These are phyloP conservation scores for Cylindrodendrum hubeiense DNA, from an alignment of 2,329 filamentous ascomycete genomes.

Conservation along the genomic window DNA sequence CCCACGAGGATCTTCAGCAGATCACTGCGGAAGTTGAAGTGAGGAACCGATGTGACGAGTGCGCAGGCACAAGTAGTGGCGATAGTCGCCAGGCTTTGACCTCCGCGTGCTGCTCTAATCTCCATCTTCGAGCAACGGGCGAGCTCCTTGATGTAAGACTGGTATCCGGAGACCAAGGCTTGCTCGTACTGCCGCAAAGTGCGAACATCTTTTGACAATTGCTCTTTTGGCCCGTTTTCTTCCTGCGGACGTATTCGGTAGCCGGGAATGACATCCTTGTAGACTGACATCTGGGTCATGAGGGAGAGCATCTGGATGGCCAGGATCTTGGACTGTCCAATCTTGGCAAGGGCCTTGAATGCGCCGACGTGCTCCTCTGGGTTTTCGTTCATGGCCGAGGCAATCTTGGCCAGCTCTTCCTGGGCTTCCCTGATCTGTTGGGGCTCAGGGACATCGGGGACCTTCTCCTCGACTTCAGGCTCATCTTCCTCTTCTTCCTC, in stretches of 20 bases:
- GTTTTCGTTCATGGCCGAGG: conserved; percentile 85
- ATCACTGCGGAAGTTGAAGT: conserved; percentile 96
- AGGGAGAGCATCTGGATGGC: conserved; percentile 89
- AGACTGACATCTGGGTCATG: conserved; percentile 88
- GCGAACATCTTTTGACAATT: conserved; percentile 92
- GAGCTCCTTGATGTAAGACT: conserved; percentile 84
- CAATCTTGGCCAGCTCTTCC: conserved; percentile 90
- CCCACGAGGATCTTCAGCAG: conserved; percentile 88
- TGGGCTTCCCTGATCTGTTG: conserved; percentile 90
- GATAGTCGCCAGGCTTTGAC: conserved; percentile 73
- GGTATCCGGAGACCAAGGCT: conserved; percentile 86
- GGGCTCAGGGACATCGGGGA: conserved; percentile 76
- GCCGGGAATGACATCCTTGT: conserved; percentile 95
- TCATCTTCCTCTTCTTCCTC: conserved; percentile 64
- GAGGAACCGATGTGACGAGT: conserved; percentile 84
- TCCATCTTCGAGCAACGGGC: conserved; percentile 73
- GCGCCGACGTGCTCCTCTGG: conserved; percentile 89
- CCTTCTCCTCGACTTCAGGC: conserved; percentile 62
- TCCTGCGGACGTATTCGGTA: conserved; percentile 89
- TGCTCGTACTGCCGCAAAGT: conserved; percentile 88
- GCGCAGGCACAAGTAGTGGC: conserved; percentile 89
- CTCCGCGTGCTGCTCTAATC: conserved; percentile 52
- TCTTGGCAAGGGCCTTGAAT: conserved; percentile 81
- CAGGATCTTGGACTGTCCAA: conserved; percentile 76
- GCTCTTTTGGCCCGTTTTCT: conserved; percentile 80